Conservation (phyloP, 1,284 basidiomycete genomes). For the Fistulinella staudtii region DNA sequence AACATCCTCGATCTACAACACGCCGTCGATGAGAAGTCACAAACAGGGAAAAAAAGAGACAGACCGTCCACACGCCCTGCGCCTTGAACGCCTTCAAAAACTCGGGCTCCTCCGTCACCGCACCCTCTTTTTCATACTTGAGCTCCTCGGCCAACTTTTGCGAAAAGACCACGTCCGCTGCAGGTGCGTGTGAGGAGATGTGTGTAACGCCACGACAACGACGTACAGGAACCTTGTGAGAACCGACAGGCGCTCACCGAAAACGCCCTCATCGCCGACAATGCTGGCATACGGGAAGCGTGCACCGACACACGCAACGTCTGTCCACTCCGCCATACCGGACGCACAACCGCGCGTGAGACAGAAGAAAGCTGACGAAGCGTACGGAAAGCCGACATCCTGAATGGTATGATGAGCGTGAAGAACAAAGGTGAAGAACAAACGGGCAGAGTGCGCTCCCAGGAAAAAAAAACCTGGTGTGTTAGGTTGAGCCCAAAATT, state of each 20-base stretch:
- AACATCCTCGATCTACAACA: slow-evolving; percentile 63
- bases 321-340: slow-evolving; percentile 23
- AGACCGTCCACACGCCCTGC: slow-evolving; percentile 73
- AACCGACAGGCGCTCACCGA: slow-evolving; percentile 50
- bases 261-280: slow-evolving; percentile 46
- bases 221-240: slow-evolving; percentile 63
- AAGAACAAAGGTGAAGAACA: neutral
- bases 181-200: neutral
- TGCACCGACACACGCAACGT: slow-evolving; percentile 19
- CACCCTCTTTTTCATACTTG: slow-evolving; percentile 77
- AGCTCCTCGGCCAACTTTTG: slow-evolving; percentile 82
- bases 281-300: slow-evolving; percentile 22
- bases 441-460: neutral
- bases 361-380: slow-evolving; percentile 41
- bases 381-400: slow-evolving; percentile 43
- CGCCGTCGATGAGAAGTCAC: too few species aligned
- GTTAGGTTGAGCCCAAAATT: too few species aligned
- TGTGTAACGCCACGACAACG: neutral
- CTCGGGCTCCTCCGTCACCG: slow-evolving; percentile 53
- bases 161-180: slow-evolving; percentile 72
- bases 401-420: slow-evolving; percentile 1
- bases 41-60: neutral
- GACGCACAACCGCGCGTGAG: slow-evolving; percentile 35
- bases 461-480: neutral
- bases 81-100: slow-evolving; percentile 77